Conservation (phyloP, 2,329 filamentous ascomycete genomes). For the Sarocladiaceae sp. region DNA sequence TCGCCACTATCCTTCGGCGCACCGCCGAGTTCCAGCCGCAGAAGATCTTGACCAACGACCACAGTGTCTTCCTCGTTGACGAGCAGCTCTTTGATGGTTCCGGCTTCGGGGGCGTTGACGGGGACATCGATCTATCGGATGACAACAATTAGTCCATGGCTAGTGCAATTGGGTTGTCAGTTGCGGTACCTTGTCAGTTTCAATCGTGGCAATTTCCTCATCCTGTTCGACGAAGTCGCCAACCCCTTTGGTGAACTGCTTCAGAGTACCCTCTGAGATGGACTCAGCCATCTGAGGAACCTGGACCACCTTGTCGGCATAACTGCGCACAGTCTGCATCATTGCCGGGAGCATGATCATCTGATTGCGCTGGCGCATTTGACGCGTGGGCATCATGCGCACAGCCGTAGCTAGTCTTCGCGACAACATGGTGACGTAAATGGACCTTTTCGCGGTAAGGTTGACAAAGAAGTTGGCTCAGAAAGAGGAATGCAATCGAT, state of each 20-base stretch:
- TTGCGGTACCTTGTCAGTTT: conserved; percentile 82
- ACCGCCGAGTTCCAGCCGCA: conserved; percentile 78
- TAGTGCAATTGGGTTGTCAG: not conserved
- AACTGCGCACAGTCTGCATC: conserved; percentile 54
- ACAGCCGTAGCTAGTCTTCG: conserved; percentile 38
- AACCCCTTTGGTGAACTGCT: conserved; percentile 88
- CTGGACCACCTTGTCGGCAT: conserved; percentile 83
- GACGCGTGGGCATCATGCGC: conserved; percentile 40
- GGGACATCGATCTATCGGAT: conserved; percentile 82
- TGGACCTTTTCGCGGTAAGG: not conserved
- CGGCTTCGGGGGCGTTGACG: conserved; percentile 88
- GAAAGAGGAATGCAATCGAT: not conserved
- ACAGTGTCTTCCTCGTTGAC: conserved; percentile 95
- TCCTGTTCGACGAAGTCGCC: conserved; percentile 94
- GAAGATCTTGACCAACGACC: conserved; percentile 85
- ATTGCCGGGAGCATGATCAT: conserved; percentile 42
- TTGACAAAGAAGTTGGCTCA: not conserved
- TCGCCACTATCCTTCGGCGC: conserved; percentile 33
- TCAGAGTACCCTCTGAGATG: conserved; percentile 94
- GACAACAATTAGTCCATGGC: not conserved
- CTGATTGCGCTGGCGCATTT: conserved; percentile 23
- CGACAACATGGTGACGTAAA: conserved; percentile 35
- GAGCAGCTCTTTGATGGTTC: conserved; percentile 86
- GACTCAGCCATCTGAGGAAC: conserved; percentile 98
- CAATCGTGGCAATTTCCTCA: conserved; percentile 97